A percentile compares a stretch with the other conserved stretches of the same genome.
Evolutionary conservation across 2,329 filamentous ascomycete species (phyloP).

Genomic region (Fusarium hostae): DNA sequence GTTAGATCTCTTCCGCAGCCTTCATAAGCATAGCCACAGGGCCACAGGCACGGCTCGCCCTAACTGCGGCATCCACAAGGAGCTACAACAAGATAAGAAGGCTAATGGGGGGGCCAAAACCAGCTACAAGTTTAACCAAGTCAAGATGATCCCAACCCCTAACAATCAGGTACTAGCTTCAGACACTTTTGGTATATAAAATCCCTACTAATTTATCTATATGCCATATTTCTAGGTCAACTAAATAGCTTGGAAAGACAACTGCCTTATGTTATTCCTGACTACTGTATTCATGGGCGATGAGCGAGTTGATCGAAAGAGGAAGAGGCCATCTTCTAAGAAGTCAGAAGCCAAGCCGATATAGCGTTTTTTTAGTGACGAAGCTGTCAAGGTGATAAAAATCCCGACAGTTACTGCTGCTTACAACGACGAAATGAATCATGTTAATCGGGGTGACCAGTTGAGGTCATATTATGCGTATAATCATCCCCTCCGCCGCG

Average conservation of each 20-base stretch:
- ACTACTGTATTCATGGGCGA: neutral
- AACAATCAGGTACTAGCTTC: too few species aligned
- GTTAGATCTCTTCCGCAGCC: conserved; percentile 7
- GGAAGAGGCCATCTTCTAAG: neutral
- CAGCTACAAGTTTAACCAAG: too few species aligned
- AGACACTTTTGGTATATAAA: neutral
- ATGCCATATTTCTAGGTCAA: neutral
- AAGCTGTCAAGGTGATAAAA: neutral
- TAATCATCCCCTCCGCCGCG: neutral
- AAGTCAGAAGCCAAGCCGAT: neutral
- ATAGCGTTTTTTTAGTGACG: neutral
- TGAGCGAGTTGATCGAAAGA: neutral
- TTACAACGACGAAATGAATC: neutral
- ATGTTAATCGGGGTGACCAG: neutral
- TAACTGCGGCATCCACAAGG: conserved; percentile 18
- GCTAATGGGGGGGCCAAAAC: too few species aligned
- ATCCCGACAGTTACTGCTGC: neutral
- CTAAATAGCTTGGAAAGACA: conserved; percentile 31
- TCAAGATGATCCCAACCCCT: too few species aligned
- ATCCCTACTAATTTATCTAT: too few species aligned
- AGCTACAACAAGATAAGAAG: neutral
- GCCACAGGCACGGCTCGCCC: conserved; percentile 22
- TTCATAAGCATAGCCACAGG: neutral
- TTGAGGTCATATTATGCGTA: neutral
- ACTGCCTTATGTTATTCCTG: neutral